Base-by-base conservation (phyloP, 345 rosid species). In the Theobroma cacao region DNA sequence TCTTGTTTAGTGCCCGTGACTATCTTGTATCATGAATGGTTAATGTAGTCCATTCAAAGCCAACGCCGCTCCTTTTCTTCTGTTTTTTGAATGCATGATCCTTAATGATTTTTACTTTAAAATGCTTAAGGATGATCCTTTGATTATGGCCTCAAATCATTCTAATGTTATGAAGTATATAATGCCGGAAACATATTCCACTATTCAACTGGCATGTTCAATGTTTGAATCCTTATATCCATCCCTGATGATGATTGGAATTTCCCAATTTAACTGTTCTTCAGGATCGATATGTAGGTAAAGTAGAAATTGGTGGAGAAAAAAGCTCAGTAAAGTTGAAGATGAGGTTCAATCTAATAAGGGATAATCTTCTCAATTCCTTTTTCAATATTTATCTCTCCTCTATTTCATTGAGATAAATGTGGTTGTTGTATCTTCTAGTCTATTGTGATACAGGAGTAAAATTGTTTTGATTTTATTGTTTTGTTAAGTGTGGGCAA, bases 401-500 rank as follows among this genome's bases (percentile, higher is more conserved):
- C 73, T 47, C 41, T 41, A 20, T 66, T 61, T 56, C 76, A 41
- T 9, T 40, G 34, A 41, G 73, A 63, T 55, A 72, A 71, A 55
- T 56, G 56, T 43, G 12, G 17, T 33, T 36, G 17, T 43, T 82
- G 71, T 72, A 66, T 78, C 17, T 31, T 45, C 72, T 72, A 2
- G 12, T 55, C 34, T 69, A 50, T 70, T 36, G 47, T 47, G 13
- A n/a, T 56, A 45, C 20, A 53, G 58, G 80, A 67, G 61, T 75
- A 59, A 80, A 52, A 24, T 31, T 66, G n/a, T 80, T 67, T 81
- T 17, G 8, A 82, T 78, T 61, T 52, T 76, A 24, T 67, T 81
- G 17, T 82, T 80, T 77, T 81, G 50, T 84, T 67, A 77, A 97
- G 99, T 97, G 99, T 87, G 98, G 99, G 61, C 98, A 94, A 87